Base-by-base conservation (phyloP, 2,329 filamentous ascomycete species). In the Alternaria infectoria region DNA sequence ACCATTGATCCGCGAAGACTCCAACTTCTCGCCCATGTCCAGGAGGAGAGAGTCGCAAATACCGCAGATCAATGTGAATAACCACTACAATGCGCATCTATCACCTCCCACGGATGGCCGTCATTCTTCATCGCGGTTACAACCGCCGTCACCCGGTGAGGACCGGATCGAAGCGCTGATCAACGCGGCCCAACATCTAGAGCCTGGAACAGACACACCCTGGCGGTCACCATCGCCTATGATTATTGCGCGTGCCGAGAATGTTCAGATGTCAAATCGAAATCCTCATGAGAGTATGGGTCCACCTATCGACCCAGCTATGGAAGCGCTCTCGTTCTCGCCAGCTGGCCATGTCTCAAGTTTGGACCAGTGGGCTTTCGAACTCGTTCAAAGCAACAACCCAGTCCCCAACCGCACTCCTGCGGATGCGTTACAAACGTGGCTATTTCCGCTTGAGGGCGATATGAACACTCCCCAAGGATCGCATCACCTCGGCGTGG, bases 331-430 rank as follows among this genome's bases (percentile, higher is more conserved):
- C 46, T 74, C 76, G 1, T 79, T 79, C 58, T 74, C 76, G 26
- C 76, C 76, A 12, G 68, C 75, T 11, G 72, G 69, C n/a, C 76
- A 76, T 57, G 75, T 77, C 19, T 76, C 71, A 8, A 77, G 75
- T 54, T 68, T 79, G 19, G 76, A 79, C 57, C 76, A 78, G 60
- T 79, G 77, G 77, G 72, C 77, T 13, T 79, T 79, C 57, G 77
- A 79, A 61, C 67, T 79, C 3, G 76, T 79, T 46, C 77, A 79
- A 54, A 78, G 70, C 62, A 78, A 76, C 54, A 74, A 79, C 58
- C 73, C 77, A 11, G 52, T 78, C 26, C 74, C 77, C n/a, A 78
- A 76, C 46, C 70, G 77, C 51, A 79, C 76, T 6, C 76, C 76
- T 15, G 76, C 77, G 4, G 76, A 79, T 65, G 75, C 77, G 15